phyloP scores from a whole-genome alignment of 257 asterid genomes.

The Solanum chaucha region DNA sequence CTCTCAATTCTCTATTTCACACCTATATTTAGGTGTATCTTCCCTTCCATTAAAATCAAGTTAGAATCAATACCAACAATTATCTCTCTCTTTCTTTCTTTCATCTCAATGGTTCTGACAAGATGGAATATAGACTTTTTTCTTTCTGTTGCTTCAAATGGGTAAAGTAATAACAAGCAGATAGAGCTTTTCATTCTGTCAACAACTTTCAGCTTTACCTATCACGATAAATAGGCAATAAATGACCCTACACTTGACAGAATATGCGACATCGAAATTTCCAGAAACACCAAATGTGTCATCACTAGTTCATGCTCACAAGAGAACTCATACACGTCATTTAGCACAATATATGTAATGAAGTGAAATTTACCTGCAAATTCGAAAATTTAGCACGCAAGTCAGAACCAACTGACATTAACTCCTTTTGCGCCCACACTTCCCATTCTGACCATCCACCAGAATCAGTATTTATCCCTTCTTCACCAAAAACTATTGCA shows the following conservation, averaged over 20 bases:
- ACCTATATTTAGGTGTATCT: neutral
- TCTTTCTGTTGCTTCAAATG: neutral
- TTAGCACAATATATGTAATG: neutral
- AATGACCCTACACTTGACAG: neutral
- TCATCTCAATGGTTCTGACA: neutral
- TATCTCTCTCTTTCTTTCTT: neutral
- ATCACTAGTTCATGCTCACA: neutral
- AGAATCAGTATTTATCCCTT: constrained; percentile 7
- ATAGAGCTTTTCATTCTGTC: neutral
- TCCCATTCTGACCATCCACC: constrained; percentile 69
- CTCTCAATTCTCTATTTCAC: neutral
- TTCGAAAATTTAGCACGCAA: constrained; percentile 56
- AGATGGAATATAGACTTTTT: neutral
- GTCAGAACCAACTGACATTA: constrained; percentile 79
- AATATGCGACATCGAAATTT: neutral
- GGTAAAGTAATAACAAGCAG: neutral
- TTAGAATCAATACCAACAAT: neutral
- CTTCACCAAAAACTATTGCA: constrained; percentile 13
- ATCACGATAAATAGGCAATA: neutral
- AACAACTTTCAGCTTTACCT: neutral
- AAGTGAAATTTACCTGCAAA: constrained; percentile 53
- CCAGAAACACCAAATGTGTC: neutral
- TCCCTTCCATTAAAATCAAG: neutral
- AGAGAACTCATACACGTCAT: neutral
- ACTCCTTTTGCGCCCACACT: constrained; percentile 71